Percentiles rank a stretch among this genome's conserved stretches.
Conservation (phyloP, 2,329 filamentous ascomycete genomes). For the Colletotrichum sp. region DNA sequence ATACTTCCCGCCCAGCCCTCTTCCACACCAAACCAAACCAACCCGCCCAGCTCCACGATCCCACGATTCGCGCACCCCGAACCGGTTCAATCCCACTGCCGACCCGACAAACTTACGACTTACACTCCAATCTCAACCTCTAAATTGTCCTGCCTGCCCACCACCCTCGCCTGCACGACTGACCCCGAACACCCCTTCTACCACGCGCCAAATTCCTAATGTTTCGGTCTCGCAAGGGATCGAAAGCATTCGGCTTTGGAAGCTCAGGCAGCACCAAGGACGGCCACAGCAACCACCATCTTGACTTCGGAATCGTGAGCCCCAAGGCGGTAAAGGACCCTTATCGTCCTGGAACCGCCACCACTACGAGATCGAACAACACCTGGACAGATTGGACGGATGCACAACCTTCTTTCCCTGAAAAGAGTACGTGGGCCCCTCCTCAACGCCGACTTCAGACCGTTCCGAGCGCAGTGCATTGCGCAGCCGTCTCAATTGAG, state of each 20-base stretch:
- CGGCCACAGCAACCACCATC: constrained; percentile 7
- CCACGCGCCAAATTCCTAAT: constrained; percentile 6
- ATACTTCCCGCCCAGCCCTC: constrained; percentile 13
- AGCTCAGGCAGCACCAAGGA: constrained; percentile 17
- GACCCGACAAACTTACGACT: not conserved
- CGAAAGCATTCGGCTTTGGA: constrained; percentile 21
- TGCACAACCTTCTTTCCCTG: constrained; percentile 37
- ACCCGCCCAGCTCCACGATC: not conserved
- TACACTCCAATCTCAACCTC: not conserved
- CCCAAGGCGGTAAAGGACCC: constrained; percentile 17
- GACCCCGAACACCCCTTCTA: not conserved
- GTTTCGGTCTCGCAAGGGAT: constrained; percentile 21
- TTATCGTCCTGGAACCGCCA: constrained; percentile 18
- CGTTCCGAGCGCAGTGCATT: not conserved
- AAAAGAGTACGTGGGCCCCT: constrained; percentile 42
- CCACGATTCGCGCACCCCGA: constrained; percentile 5
- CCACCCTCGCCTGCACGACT: not conserved
- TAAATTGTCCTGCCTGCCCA: not conserved
- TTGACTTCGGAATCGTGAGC: constrained; percentile 21
- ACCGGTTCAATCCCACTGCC: not conserved
- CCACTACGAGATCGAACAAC: constrained; percentile 12
- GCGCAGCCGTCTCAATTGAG: not conserved
- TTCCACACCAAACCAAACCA: not conserved
- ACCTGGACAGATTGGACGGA: constrained; percentile 27
- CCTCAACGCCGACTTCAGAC: not conserved